Percentiles rank a stretch among this genome's conserved stretches.
These are phyloP conservation scores for Fusarium poae DNA, from an alignment of 2,329 filamentous ascomycete genomes.

Conservation along the genomic window DNA sequence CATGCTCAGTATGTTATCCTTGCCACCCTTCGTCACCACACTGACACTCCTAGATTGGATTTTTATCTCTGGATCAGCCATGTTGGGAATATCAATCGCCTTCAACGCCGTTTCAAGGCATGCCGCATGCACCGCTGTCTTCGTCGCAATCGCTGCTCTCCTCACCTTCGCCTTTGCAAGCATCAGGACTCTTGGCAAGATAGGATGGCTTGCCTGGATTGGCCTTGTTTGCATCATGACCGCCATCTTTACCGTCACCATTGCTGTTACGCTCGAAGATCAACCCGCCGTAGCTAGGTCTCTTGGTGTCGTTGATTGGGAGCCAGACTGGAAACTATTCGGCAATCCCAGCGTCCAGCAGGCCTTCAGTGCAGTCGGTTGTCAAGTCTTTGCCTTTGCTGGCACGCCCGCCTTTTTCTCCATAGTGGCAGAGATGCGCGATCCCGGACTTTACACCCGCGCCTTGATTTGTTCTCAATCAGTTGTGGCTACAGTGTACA, in stretches of 20 bases:
- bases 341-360: conserved; percentile 50
- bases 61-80: conserved; percentile 55
- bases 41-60: conserved; percentile 41
- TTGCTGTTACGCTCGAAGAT: conserved; percentile 51
- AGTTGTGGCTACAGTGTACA: conserved; percentile 52
- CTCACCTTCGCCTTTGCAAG: conserved; percentile 49
- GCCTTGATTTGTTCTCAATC: conserved; percentile 47
- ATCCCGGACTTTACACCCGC: conserved; percentile 48
- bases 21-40: too few relatives aligned
- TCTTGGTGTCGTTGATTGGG: conserved; percentile 33
- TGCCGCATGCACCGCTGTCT: conserved; percentile 56
- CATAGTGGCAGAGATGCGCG: conserved; percentile 53
- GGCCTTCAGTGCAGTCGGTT: conserved; percentile 50
- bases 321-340: conserved; percentile 50
- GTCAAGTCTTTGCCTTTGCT: conserved; percentile 55
- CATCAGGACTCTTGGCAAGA: conserved; percentile 49
- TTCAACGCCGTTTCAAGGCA: conserved; percentile 56
- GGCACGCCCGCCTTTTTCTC: conserved; percentile 54
- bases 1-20: conserved; percentile 50
- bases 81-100: conserved; percentile 56
- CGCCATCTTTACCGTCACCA: conserved; percentile 47
- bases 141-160: conserved; percentile 53
- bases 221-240: conserved; percentile 50
- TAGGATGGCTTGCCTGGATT: conserved; percentile 52
- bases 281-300: conserved; percentile 45